Evolutionary conservation across 768 basidiomycete genomes (phyloP).

Genomic region (Phanerochaete carnosa): DNA sequence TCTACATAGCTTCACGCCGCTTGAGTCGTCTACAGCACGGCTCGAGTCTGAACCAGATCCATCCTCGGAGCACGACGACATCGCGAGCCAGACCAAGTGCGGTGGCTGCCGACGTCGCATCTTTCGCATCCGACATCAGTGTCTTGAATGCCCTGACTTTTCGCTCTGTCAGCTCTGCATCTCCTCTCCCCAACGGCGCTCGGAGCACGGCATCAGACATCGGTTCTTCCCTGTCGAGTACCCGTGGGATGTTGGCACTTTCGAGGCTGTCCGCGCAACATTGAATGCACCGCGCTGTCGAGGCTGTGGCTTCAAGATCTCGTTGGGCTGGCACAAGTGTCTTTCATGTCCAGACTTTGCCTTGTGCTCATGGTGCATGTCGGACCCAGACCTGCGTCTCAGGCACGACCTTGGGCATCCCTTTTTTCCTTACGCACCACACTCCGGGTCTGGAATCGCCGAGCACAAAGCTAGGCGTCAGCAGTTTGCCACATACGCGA

Average conservation of each 20-base stretch:
- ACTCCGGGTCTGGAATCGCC: neutral
- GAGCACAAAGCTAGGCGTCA: neutral
- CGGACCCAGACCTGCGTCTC: neutral
- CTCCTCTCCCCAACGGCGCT: neutral
- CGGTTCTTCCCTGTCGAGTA: neutral
- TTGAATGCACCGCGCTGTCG: neutral
- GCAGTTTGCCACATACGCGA: neutral
- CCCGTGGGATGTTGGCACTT: neutral
- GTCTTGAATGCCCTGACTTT: neutral
- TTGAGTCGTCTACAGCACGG: neutral
- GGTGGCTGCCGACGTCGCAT: neutral
- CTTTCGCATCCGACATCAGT: neutral
- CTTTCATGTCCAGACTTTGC: neutral
- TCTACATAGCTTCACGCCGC: neutral
- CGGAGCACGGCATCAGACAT: neutral
- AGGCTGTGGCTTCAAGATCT: neutral
- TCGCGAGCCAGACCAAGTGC: neutral
- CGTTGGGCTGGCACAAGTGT: neutral
- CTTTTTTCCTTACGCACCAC: neutral
- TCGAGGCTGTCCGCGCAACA: neutral
- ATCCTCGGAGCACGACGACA: neutral
- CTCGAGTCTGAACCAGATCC: neutral
- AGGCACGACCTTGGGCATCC: neutral
- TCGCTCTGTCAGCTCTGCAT: neutral
- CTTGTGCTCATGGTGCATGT: neutral